phyloP scores from a whole-genome alignment of 2,329 filamentous ascomycete species.

The Aureobasidium sp. region DNA sequence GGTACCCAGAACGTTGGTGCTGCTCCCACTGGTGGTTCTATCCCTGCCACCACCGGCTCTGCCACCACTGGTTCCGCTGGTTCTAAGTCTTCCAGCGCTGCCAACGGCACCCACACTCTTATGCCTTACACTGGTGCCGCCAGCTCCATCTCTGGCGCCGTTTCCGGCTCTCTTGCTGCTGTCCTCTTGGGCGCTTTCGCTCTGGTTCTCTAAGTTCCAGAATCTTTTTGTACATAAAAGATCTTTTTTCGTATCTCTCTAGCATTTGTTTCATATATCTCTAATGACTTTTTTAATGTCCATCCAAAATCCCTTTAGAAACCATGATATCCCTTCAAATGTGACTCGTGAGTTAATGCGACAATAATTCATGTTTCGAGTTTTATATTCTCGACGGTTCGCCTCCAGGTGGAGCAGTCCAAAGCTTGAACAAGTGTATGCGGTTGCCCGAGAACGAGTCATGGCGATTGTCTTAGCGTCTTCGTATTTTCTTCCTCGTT shows the following conservation, averaged over 20 bases:
- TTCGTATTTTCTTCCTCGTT: not conserved
- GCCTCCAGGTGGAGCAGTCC: too few species aligned
- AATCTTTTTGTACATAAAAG: not conserved
- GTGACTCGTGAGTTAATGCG: not conserved
- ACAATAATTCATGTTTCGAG: too few species aligned
- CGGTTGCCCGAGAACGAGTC: not conserved
- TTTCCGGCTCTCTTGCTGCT: conserved; percentile 3
- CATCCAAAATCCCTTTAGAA: too few species aligned
- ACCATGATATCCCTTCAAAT: too few species aligned
- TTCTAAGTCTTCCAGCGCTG: conserved; percentile 14
- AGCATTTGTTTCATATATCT: not conserved
- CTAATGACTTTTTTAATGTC: not conserved
- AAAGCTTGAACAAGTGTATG: too few species aligned
- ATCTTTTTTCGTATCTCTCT: not conserved
- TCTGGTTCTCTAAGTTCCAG: conserved; percentile 3
- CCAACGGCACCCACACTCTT: conserved; percentile 8
- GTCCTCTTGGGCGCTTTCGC: conserved; percentile 10
- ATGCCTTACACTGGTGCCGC: conserved; percentile 13
- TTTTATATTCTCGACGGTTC: too few species aligned
- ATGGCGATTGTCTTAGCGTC: not conserved
- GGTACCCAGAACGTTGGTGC: conserved; percentile 11
- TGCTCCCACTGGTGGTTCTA: conserved; percentile 1
- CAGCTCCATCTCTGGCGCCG: conserved; percentile 10
- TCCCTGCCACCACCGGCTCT: not conserved
- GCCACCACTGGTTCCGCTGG: not conserved